phyloP scores from a whole-genome alignment of 768 basidiomycete species.

The Phanerochaete sordida region DNA sequence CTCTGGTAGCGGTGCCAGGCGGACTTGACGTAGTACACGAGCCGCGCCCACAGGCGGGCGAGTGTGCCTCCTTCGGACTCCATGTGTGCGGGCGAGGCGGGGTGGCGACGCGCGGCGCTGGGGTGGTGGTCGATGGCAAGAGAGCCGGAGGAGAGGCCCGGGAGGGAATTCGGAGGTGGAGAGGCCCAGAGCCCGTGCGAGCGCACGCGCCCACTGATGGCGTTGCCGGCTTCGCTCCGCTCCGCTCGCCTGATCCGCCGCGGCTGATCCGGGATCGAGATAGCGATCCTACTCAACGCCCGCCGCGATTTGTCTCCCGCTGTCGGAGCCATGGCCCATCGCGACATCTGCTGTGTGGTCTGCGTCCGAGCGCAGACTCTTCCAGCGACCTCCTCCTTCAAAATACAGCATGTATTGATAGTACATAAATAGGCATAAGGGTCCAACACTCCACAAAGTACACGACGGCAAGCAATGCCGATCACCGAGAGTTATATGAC shows the following conservation, averaged over 20 bases:
- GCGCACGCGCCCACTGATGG: background rate
- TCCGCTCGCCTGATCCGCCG: background rate
- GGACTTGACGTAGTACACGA: constrained; percentile 33
- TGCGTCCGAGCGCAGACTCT: too few species aligned
- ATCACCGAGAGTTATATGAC: too few species aligned
- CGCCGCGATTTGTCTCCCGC: too few species aligned
- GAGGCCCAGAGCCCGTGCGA: background rate
- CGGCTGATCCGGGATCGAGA: background rate
- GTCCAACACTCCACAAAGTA: too few species aligned
- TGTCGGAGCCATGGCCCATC: too few species aligned
- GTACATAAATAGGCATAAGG: too few species aligned
- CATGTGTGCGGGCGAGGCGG: background rate
- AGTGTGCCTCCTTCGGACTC: background rate
- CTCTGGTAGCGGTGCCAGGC: constrained; percentile 42
- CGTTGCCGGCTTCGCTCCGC: background rate
- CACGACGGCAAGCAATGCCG: too few species aligned
- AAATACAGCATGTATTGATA: too few species aligned
- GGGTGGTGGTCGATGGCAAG: background rate
- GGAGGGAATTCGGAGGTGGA: background rate
- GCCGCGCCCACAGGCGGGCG: constrained; percentile 7
- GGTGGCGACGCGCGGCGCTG: background rate
- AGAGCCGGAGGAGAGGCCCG: background rate
- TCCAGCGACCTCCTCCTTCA: too few species aligned
- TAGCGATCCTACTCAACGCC: background rate
- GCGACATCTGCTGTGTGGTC: too few species aligned